Evolutionary conservation across 768 basidiomycete genomes (phyloP).

Genomic region (Royoungia palumana): DNA sequence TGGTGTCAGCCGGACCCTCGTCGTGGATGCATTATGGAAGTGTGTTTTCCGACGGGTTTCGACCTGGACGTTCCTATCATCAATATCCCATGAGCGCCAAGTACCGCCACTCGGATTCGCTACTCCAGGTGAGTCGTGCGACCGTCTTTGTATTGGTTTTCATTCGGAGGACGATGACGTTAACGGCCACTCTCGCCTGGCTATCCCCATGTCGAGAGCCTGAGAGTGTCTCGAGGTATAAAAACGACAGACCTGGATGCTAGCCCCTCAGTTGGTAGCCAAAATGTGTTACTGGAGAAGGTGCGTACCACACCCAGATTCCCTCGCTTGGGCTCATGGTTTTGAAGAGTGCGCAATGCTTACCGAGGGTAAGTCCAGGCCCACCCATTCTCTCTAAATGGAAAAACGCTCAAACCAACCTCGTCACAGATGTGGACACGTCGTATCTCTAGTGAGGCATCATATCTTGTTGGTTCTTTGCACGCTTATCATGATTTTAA

Average conservation of each 20-base stretch:
- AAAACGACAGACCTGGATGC: constrained; percentile 17
- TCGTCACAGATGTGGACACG: constrained; percentile 50
- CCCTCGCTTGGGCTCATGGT: constrained; percentile 16
- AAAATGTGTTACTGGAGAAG: constrained; percentile 60
- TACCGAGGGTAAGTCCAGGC: constrained; percentile 44
- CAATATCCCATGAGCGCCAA: constrained; percentile 13
- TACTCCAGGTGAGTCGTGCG: constrained; percentile 26
- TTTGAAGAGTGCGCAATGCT: constrained; percentile 50
- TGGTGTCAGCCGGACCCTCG: constrained; percentile 15
- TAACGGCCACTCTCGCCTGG: constrained; percentile 17
- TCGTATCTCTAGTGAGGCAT: constrained; percentile 43
- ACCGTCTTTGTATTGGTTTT: constrained; percentile 26
- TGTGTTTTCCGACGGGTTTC: constrained; percentile 28
- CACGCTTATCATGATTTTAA: constrained; percentile 9
- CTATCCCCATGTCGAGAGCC: constrained; percentile 25
- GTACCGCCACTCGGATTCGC: constrained; percentile 18
- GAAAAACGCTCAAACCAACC: not conserved
- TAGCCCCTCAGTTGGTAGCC: constrained; percentile 7
- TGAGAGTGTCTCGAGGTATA: constrained; percentile 27
- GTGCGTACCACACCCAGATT: constrained; percentile 34
- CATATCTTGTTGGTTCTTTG: not conserved
- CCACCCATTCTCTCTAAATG: not conserved
- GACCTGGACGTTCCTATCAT: constrained; percentile 26
- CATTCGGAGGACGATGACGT: constrained; percentile 27
- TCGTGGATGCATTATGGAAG: constrained; percentile 32